Evolutionary conservation across 495 filamentous ascomycete species (phyloP).

Genomic region (Glarea lozoyensis): DNA sequence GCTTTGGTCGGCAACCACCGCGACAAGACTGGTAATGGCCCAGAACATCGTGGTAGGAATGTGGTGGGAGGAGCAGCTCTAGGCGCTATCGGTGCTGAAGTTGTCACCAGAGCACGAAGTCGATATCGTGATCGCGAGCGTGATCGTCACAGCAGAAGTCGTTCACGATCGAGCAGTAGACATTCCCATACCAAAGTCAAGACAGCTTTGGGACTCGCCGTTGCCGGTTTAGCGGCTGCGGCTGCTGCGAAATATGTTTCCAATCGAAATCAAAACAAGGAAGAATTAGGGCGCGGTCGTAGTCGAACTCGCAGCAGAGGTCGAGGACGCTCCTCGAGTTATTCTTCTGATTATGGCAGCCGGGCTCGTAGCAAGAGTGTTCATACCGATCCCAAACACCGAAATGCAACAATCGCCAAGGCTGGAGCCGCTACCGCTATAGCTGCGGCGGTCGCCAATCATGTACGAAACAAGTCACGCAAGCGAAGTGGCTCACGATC

Average conservation of each 20-base stretch:
- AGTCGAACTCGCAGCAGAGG: constrained; percentile 52
- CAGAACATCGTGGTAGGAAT: constrained; percentile 57
- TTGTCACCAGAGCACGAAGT: constrained; percentile 60
- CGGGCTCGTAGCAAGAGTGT: constrained; percentile 33
- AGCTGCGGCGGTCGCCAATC: constrained; percentile 65
- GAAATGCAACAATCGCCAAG: constrained; percentile 62
- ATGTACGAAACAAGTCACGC: constrained; percentile 65
- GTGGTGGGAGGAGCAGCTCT: constrained; percentile 72
- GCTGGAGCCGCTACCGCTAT: constrained; percentile 73
- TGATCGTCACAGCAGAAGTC: constrained; percentile 38
- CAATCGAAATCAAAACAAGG: constrained; percentile 56
- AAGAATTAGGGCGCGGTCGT: constrained; percentile 58
- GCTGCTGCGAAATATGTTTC: constrained; percentile 71
- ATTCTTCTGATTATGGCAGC: constrained; percentile 20
- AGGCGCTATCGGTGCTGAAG: constrained; percentile 76
- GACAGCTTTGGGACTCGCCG: constrained; percentile 67
- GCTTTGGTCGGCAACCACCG: constrained; percentile 64
- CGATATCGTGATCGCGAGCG: constrained; percentile 58
- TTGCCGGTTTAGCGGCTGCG: constrained; percentile 64
- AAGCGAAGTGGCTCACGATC: constrained; percentile 38
- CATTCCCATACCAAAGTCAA: constrained; percentile 44
- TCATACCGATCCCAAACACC: constrained; percentile 48
- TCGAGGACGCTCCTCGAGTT: constrained; percentile 28
- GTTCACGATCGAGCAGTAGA: constrained; percentile 49
- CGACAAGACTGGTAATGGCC: constrained; percentile 46